Evolutionary conservation across 1,284 basidiomycete species (phyloP).

Genomic region (Papiliotrema fonsecae): DNA sequence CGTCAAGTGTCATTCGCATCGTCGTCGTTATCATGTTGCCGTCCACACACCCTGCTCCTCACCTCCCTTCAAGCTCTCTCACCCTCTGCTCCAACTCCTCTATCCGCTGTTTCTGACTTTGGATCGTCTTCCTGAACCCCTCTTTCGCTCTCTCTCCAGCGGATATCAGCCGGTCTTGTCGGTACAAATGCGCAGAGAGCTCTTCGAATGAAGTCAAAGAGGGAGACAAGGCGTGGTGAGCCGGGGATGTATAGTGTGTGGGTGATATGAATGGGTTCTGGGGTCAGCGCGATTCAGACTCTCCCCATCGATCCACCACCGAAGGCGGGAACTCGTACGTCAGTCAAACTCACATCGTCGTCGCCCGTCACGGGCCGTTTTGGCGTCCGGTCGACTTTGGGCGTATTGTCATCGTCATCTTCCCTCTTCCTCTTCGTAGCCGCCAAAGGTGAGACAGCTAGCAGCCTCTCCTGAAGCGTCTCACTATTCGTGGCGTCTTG

Average conservation of each 20-base stretch:
- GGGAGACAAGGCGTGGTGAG: conserved; percentile 26
- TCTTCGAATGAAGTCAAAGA: conserved; percentile 22
- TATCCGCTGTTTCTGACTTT: conserved; percentile 25
- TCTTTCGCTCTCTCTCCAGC: conserved; percentile 38
- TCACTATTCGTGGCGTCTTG: not conserved
- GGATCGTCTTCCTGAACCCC: conserved; percentile 35
- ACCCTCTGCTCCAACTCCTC: conserved; percentile 20
- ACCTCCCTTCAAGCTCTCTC: conserved; percentile 15
- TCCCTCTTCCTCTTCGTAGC: conserved; percentile 17
- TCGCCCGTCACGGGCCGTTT: conserved; percentile 7
- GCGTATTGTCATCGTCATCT: conserved; percentile 12
- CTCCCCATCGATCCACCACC: no score
- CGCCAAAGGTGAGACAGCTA: conserved; percentile 9
- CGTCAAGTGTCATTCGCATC: no score
- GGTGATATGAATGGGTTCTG: conserved; percentile 28
- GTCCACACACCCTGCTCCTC: no score
- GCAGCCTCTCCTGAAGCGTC: conserved; percentile 13
- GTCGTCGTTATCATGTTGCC: no score
- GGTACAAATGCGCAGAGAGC: conserved; percentile 33
- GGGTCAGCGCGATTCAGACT: no score
- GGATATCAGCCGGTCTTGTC: conserved; percentile 35
- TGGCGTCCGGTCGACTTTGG: conserved; percentile 7
- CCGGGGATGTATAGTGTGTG: conserved; percentile 7
- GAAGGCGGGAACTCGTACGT: not conserved
- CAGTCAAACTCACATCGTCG: not conserved